Base-by-base conservation (phyloP, 441 rosid genomes). In the Breynia disticha region DNA sequence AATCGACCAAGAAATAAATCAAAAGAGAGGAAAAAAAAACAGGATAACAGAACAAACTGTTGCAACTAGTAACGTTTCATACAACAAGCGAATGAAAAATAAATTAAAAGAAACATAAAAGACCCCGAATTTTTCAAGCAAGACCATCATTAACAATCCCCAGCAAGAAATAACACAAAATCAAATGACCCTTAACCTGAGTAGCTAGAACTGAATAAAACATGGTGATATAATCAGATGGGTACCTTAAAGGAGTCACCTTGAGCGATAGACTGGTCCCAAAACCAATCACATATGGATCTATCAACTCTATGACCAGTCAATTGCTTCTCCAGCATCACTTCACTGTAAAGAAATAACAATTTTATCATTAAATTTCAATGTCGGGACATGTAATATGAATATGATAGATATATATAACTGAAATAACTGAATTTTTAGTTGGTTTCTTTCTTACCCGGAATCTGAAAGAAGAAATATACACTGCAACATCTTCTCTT, bases 281-380 rank as follows among this genome's bases (percentile, higher is more conserved):
- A 89, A 56, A 83, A 93, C 97, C 97, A 93, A 67, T 71, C 78
- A 59, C 99, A 93, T 17, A 93, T 89, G 32, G 99, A 84, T 66
- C 99, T 79, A 50, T 93, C 99, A 0, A 93, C 95, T 0, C 95
- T 80, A 61, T 93, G 95, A 57, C 97, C 96, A 5, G 96, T 89
- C 44, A 93, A 77, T 84, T 89, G 97, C 59, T 93, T 93, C 93
- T 93, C 97, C 11, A 89, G 83, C 79, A 93, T 88, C 22, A 89
- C 95, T 67, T 83, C 99, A 48, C 99, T 93, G 77, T 16, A 2
- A 24, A 3, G n/a, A n/a, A 24, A 24, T 24, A 24, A 21, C 20
- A 53, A 21, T 28, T 59, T 19, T 45, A 22, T 16, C 5, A 48
- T 48, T 16, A 3, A 12, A 21, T 19, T 7, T 14, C 12, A 19